Conservation (phyloP, 805 yeast genomes). For the Scheffersomyces coipomensis region DNA sequence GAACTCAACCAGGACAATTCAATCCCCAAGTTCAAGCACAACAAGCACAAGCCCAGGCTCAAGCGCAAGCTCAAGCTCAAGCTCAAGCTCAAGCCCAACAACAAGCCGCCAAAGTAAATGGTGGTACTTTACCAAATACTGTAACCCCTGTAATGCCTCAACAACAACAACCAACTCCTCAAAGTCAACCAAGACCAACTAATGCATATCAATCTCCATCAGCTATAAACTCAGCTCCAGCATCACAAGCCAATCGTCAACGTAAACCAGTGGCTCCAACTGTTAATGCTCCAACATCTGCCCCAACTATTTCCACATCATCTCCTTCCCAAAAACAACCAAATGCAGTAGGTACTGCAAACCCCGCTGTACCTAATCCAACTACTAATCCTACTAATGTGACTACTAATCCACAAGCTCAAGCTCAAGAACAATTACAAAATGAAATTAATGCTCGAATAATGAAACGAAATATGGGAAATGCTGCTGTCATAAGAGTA, state of each 20-base stretch:
- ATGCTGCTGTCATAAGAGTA: constrained; percentile 40
- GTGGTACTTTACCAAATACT: constrained; percentile 14
- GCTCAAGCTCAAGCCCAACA: constrained; percentile 14
- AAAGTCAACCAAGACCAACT: constrained; percentile 13
- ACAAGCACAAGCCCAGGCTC: constrained; percentile 14
- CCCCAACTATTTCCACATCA: not conserved
- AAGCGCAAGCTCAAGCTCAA: constrained; percentile 18
- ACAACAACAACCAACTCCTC: constrained; percentile 23
- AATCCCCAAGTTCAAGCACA: constrained; percentile 8
- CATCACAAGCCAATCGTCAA: not conserved
- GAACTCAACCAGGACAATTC: constrained; percentile 15
- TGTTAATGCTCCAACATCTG: constrained; percentile 4
- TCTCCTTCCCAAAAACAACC: constrained; percentile 5
- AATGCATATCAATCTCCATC: constrained; percentile 4
- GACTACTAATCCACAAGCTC: constrained; percentile 1
- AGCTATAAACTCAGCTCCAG: constrained; percentile 4
- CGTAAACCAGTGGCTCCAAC: too few species aligned
- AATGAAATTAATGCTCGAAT: constrained; percentile 32
- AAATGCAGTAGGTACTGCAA: constrained; percentile 7
- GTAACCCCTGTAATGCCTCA: constrained; percentile 22
- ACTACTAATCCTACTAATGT: not conserved
- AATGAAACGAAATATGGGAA: constrained; percentile 39
- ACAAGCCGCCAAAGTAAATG: constrained; percentile 8
- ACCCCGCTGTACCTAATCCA: constrained; percentile 8
- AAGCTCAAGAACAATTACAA: constrained; percentile 17